Evolutionary conservation across 495 filamentous ascomycete species (phyloP), one percentile per base, ranked within the genome.

Genomic region (Neurospora hispaniola): DNA sequence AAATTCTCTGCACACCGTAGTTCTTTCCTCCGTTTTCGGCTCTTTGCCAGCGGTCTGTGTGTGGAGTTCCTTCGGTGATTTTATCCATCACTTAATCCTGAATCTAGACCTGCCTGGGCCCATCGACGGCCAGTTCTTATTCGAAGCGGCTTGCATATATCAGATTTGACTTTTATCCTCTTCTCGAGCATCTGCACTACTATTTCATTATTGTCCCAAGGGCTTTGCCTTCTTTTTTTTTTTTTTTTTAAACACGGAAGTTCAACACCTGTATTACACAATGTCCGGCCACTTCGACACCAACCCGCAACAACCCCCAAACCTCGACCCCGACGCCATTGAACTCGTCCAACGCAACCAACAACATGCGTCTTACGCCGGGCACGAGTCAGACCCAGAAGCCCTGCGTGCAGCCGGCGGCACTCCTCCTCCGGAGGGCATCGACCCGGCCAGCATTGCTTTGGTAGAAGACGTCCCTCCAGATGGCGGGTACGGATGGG

Each of bases 401-500:
- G 18, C 14, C 27, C 54, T 66, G 3, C 27, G 54, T 35, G 54
- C 54, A 31, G 54, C 54, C 5, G 54, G 54, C 14, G 54, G 54
- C 54, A 66, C 54, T 6, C 54, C 54, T 66, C 23, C 54, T 0
- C 54, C 54, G 4, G 54, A 35, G 16, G 54, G 16, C 27, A 66
- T 66, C 54, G 54, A 66, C 27, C 54, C 54, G 7, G 54, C 54
- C 44, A 62, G 54, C 38, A 44, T 46, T 31, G 76, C 72, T 40
- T n/a, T 41, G 38, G 20, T 74, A n/a, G 59, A 71, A 38, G 68
- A 74, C 42, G 42, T 69, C 39, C 85, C 87, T 9, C 88, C 88
- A 0, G 85, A 89, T 73, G 88, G 88, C 12, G 88, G 88, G 2
- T 89, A 89, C 75, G 88, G 88, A 31, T 91, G 88, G 89, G 83